Percentiles rank a stretch among this genome's conserved stretches.
Conservation (phyloP, 177 flowering plant species). For the Vitis hybrid region DNA sequence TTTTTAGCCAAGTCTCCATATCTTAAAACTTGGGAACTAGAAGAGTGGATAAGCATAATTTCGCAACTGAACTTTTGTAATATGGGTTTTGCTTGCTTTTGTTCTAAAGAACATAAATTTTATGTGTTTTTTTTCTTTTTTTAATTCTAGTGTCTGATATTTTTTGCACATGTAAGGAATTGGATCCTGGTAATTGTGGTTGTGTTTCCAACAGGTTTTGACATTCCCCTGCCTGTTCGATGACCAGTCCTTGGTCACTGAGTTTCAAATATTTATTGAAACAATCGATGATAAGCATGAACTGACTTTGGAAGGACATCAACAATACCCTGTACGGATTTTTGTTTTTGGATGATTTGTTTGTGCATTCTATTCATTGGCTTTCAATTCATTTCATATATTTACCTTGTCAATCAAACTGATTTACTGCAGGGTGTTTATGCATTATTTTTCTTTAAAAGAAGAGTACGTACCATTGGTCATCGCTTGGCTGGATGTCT, state of each 20-base stretch:
- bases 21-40: too few species aligned
- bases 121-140: neutral
- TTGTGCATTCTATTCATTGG: neutral
- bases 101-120: too few species aligned
- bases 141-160: neutral
- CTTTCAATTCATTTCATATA: neutral
- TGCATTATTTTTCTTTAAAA: constrained; percentile 80
- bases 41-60: too few species aligned
- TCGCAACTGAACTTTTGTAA: too few species aligned
- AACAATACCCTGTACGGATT: constrained; percentile 76
- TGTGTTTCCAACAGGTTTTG: constrained; percentile 53
- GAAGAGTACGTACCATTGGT: constrained; percentile 78
- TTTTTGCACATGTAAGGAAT: too few species aligned
- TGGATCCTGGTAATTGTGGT: neutral
- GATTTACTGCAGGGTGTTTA: constrained; percentile 68
- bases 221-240: constrained; percentile 80
- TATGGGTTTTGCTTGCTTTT: neutral
- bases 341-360: constrained; percentile 1
- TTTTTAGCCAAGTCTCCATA: too few species aligned
- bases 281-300: constrained; percentile 80
- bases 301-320: constrained; percentile 71
- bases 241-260: constrained; percentile 63
- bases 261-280: constrained; percentile 81
- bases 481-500: constrained; percentile 70
- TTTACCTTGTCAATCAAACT: neutral